Percentiles rank a stretch among this genome's conserved stretches.
Conservation (phyloP, 1,284 basidiomycete genomes). For the Ustilago tritici region DNA sequence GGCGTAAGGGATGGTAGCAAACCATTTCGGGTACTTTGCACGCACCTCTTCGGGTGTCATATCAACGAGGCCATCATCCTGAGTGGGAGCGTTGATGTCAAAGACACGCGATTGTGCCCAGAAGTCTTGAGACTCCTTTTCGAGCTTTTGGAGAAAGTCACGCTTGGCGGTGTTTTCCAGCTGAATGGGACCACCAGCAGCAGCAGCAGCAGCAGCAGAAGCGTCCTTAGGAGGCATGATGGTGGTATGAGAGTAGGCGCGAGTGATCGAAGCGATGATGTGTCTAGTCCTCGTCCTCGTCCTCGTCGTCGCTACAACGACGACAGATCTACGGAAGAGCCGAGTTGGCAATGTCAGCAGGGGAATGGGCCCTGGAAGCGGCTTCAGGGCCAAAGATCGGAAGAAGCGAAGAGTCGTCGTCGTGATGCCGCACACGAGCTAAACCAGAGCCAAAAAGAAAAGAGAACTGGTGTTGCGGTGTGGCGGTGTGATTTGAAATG, state of each 20-base stretch:
- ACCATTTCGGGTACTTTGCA: constrained; percentile 89
- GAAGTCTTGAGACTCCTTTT: constrained; percentile 83
- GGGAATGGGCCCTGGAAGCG: constrained; percentile 27
- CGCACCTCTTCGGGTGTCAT: constrained; percentile 70
- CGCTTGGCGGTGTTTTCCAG: constrained; percentile 82
- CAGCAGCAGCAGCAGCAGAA: constrained; percentile 23
- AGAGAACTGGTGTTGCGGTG: background rate
- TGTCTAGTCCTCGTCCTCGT: background rate
- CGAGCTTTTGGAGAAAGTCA: constrained; percentile 84
- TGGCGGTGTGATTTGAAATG: too few relatives aligned
- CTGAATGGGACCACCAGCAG: constrained; percentile 65
- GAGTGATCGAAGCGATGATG: constrained; percentile 2
- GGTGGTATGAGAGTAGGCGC: background rate
- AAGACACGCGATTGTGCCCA: constrained; percentile 79
- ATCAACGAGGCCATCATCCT: constrained; percentile 53
- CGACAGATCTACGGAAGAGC: background rate
- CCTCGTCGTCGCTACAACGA: background rate
- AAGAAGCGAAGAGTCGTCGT: constrained; percentile 43
- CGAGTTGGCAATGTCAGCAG: background rate
- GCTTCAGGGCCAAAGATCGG: constrained; percentile 50
- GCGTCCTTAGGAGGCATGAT: constrained; percentile 57
- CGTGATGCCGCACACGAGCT: constrained; percentile 30
- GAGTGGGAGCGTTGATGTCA: constrained; percentile 81
- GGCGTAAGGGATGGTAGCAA: constrained; percentile 85
- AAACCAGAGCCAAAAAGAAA: background rate